Evolutionary conservation across 495 filamentous ascomycete species (phyloP), one percentile per base, ranked within the genome.

Genomic region (Thermothielavioides terrestris): DNA sequence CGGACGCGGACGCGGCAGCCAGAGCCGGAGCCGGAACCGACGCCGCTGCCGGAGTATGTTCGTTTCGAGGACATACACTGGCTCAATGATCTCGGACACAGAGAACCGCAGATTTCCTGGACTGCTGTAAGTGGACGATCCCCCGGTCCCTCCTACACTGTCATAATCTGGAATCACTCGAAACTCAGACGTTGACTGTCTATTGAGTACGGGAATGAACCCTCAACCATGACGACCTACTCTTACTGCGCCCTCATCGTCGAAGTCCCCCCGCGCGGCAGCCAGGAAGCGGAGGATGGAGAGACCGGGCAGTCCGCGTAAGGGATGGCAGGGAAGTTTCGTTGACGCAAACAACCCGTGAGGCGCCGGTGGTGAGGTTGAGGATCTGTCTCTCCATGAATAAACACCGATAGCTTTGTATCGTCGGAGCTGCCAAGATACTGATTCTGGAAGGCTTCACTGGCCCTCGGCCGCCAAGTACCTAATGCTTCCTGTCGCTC

Each of bases 141-240:
- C 17, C 17, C 9, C 4, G 3, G 20, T 23, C 9, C 7, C 14
- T 35, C 26, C 11, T 18, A 1, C 2, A 14, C 12, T 31, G 17
- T 17, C 12, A 41, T 23, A n/a, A 30, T 21, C 5, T 12, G 17
- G 12, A 2, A 42, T 28, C 38, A 22, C 22, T n/a, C n/a, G n/a
- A n/a, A n/a, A n/a, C n/a, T n/a, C n/a, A n/a, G n/a, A n/a, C n/a
- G n/a, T n/a, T n/a, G n/a, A n/a, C n/a, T n/a, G n/a, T n/a, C n/a
- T n/a, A n/a, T n/a, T n/a, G n/a, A 50, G 48, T 50, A 50, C 28
- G 48, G 48, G 28, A 50, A 43, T 27, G 20, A 50, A 20, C 21
- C 30, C 12, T 6, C 21, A 4, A 43, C 25, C 17, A 3, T 9
- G 15, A 20, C 10, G 6, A 31, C 21, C 22, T 51, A 51, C n/a